Base-by-base conservation (phyloP, 2,329 filamentous ascomycete species). In the Knoxdaviesia proteae region DNA sequence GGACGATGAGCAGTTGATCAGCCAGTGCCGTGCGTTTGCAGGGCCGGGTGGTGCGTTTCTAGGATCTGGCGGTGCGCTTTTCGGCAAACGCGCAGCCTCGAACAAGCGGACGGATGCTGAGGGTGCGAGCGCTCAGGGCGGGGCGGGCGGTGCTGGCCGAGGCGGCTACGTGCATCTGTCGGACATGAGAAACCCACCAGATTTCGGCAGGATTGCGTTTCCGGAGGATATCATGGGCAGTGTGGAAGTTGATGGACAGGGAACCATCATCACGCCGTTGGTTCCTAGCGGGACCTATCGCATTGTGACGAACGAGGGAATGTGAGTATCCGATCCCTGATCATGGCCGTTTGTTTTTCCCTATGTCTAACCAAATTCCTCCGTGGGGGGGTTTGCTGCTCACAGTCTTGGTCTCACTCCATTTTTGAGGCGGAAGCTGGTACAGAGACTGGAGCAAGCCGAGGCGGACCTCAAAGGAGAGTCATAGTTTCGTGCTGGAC, bases 161-260 rank as follows among this genome's bases (percentile, higher is more conserved):
- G 72, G 75, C 29, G 74, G 77, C 1, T 71, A 71, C 58, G 65
- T 80, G 11, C 77, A 81, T 55, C 61, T 81, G 5, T 77, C 72
- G 44, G 77, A 81, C 52, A 51, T 61, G 42, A 61, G 77, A 42
- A 77, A 77, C 42, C 73, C 74, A 2, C 75, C 74, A 0, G 75
- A 78, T 50, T 80, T 67, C 61, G 76, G 76, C 10, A 59, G 77
- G 42, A 80, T 80, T 52, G 74, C 76, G 2, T 79, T 71, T 64
- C 75, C 76, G 1, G 76, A 80, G 51, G 76, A 81, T 51, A 81
- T 81, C 35, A 60, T 81, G 43, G 77, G 76, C 35, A 80, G 75
- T 48, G 64, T 80, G 36, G 70, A 79, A 52, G 76, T 80, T 5
- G 64, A 78, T 52, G 63, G 61, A 2, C 48, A 58, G 6, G 77